Evolutionary conservation across 2,329 filamentous ascomycete species (phyloP), one percentile per base, ranked within the genome.

Genomic region (Ophiostoma perfectum): DNA sequence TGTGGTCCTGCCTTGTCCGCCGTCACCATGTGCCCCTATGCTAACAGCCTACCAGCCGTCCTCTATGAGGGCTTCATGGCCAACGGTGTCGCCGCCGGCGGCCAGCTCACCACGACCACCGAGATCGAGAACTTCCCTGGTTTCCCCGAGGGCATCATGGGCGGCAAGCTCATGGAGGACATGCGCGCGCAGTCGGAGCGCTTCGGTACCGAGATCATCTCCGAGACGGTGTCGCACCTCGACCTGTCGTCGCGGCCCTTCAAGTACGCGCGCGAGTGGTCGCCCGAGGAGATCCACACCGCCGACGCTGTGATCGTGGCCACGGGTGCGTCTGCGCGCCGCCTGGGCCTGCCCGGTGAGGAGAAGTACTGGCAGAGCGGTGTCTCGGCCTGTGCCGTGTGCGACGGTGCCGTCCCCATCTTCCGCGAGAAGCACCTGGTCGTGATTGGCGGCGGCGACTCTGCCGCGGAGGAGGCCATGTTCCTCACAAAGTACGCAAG

Each of bases 111-210:
- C 68, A 99, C 96, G 39, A 99, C 95, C 68, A 98, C 96, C 75
- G 96, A 99, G 74, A 88, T 99, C 70, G 95, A 99, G 84, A 99
- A 99, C 86, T 99, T 90, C 81, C 95, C 95, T 39, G 95, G 95
- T 64, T 99, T 98, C 82, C 90, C 91, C 75, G 86, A 91, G 75
- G 91, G 90, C 72, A 93, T 99, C 78, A 90, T 92, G 80, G 95
- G 95, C 73, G 81, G 86, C 68, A 90, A 92, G 76, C 83, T 99
- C 73, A 99, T 99, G 95, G 94, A 97, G 74, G 87, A 89, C 78
- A 98, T 99, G 94, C 90, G 90, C 79, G 87, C 85, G 71, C 95
- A 99, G 81, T 97, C 93, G 70, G 87, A 90, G 79, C 89, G 89
- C 70, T 98, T 97, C 80, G 96, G 95, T 76, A 97, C 96, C 71